A percentile compares a stretch with the other conserved stretches of the same genome.
Conservation (phyloP, 768 basidiomycete species). For the Mycena epipterygia region DNA sequence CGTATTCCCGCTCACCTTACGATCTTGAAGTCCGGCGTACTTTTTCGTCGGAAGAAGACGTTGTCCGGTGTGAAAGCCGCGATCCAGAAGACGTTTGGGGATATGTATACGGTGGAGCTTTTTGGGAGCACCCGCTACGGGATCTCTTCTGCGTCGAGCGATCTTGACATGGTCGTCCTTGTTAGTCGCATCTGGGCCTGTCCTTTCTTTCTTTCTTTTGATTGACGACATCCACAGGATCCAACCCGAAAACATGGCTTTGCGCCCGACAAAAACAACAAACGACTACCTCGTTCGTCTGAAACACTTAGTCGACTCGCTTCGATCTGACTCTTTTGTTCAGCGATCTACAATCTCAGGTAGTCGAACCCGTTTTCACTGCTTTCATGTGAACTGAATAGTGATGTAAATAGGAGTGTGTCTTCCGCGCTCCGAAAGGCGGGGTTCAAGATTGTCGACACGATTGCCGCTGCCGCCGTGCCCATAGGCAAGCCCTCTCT, state of each 20-base stretch:
- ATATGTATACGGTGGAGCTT: slow-evolving; percentile 28
- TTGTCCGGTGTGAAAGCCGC: slow-evolving; percentile 16
- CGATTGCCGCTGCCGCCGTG: slow-evolving; percentile 53
- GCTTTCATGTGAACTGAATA: neutral
- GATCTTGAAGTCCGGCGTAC: neutral
- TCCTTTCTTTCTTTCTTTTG: neutral
- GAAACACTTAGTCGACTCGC: neutral
- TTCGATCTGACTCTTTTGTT: slow-evolving; percentile 31
- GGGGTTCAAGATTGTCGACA: slow-evolving; percentile 49
- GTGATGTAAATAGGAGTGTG: slow-evolving; percentile 44
- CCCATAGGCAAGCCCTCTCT: slow-evolving; percentile 55
- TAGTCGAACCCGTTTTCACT: slow-evolving; percentile 17
- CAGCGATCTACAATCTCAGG: slow-evolving; percentile 47
- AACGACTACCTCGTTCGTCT: slow-evolving; percentile 26
- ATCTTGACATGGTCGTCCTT: slow-evolving; percentile 50
- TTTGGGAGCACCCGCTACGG: slow-evolving; percentile 41
- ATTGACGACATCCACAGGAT: slow-evolving; percentile 37
- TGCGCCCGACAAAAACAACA: slow-evolving; percentile 12
- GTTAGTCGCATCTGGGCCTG: slow-evolving; percentile 47
- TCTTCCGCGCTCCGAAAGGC: slow-evolving; percentile 42
- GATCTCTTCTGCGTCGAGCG: slow-evolving; percentile 34
- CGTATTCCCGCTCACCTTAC: neutral
- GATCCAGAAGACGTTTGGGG: slow-evolving; percentile 28
- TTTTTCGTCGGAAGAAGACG: neutral
- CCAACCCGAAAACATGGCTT: slow-evolving; percentile 36